A percentile compares a stretch with the other conserved stretches of the same genome.
Conservation (phyloP, 169 alveolate species). For the Babesia ovata region DNA sequence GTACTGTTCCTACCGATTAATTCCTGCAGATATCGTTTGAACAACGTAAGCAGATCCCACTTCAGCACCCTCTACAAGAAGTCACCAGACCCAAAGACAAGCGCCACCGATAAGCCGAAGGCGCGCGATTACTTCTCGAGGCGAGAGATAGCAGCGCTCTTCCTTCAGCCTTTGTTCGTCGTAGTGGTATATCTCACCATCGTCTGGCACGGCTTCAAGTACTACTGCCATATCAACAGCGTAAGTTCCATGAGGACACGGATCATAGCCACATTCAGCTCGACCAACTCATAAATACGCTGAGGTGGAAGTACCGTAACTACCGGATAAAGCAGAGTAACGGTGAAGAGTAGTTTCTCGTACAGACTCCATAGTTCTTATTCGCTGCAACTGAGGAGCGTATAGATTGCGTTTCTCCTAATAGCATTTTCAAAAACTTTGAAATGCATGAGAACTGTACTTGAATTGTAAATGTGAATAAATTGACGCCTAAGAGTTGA, state of each 20-base stretch:
- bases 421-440: too few relatives aligned
- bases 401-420: too few relatives aligned
- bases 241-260: constrained; percentile 13
- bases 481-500: background rate
- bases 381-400: too few relatives aligned
- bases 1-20: background rate
- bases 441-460: too few relatives aligned
- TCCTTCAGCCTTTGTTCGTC: constrained; percentile 56
- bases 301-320: constrained; percentile 41
- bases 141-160: constrained; percentile 53
- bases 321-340: background rate
- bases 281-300: constrained; percentile 32
- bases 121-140: constrained; percentile 55
- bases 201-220: constrained; percentile 60
- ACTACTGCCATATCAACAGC: constrained; percentile 43
- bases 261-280: constrained; percentile 7
- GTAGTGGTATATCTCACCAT: constrained; percentile 33
- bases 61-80: background rate
- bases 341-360: background rate
- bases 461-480: too few relatives aligned
- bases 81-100: background rate
- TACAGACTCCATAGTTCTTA: too few relatives aligned
- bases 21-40: background rate
- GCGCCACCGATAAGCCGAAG: constrained; percentile 26
- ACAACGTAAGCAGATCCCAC: background rate